Evolutionary conservation across 345 rosid genomes (phyloP), one percentile per base, ranked within the genome.

Genomic region (Mercurialis annua): DNA sequence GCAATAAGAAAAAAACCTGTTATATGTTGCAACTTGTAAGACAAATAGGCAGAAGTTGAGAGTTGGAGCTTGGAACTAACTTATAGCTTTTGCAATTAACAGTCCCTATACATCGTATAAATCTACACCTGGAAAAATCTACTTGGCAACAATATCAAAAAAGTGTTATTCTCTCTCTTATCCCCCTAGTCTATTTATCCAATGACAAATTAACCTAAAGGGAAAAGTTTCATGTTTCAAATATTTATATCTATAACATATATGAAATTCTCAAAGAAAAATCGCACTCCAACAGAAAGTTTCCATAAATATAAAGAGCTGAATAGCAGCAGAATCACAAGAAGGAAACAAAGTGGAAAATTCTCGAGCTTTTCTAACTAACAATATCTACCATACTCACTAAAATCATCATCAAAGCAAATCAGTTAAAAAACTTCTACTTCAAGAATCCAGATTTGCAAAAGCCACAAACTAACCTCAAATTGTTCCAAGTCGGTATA

Each of bases 401-500:
- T 52, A 33, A 23, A 36, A 10, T 47, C 15, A 26, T 26, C 18
- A 53, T 48, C 2, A 23, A 53, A 27, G 49, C n/a, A 10, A 40
- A 18, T n/a, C 49, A 24, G 5, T 38, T 26, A 3, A 51, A 12
- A 44, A 23, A 43, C 3, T 44, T 10, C n/a, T 26, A 18, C 33
- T 10, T 18, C 38, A 5, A 21, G 47, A 26, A 62, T 62, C 17
- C 18, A 62, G 46, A 20, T 46, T 27, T 27, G 34, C 46, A 62
- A n/a, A 26, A 3, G 5, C 53, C 29, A 15, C 5, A 46, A 77
- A 74, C 85, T 30, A 59, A 84, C 99, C 95, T 94, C 97, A 71
- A 91, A 90, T 47, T 89, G 87, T 76, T 91, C 97, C 88, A 94
- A 85, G 75, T 69, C 81, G 36, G 73, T 48, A 77, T 94, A 94